A percentile compares a stretch with the other conserved stretches of the same genome.
Conservation (phyloP, 495 filamentous ascomycete genomes). For the Cenococcum geophilum region DNA sequence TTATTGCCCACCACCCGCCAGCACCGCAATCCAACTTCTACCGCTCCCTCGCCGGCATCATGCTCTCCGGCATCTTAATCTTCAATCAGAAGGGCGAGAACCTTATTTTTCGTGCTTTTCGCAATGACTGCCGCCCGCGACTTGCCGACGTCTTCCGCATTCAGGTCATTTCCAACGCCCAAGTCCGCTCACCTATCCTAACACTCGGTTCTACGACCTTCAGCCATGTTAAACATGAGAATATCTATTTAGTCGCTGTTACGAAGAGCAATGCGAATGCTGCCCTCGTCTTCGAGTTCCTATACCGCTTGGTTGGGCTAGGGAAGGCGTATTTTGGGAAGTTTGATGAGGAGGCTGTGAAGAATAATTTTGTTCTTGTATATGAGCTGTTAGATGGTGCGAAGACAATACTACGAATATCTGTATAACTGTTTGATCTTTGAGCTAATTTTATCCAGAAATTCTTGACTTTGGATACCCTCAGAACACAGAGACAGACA, state of each 20-base stretch:
- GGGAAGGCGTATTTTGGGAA: slow-evolving; percentile 97
- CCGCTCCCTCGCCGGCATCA: slow-evolving; percentile 36
- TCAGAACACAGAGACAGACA: slow-evolving; percentile 98
- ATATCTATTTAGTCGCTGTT: slow-evolving; percentile 96
- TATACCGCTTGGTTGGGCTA: slow-evolving; percentile 84
- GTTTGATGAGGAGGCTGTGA: slow-evolving; percentile 98
- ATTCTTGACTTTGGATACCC: slow-evolving; percentile 99
- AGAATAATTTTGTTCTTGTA: slow-evolving; percentile 98
- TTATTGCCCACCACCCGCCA: neutral
- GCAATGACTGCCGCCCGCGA: slow-evolving; percentile 92
- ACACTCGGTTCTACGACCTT: slow-evolving; percentile 97
- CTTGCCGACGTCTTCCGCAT: slow-evolving; percentile 99
- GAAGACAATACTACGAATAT: slow-evolving; percentile 18
- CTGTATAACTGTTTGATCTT: no score
- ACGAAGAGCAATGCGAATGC: slow-evolving; percentile 99
- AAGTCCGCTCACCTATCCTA: slow-evolving; percentile 94
- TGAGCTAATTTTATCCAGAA: slow-evolving; percentile 49
- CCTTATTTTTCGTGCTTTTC: slow-evolving; percentile 97
- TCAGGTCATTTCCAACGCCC: slow-evolving; percentile 97
- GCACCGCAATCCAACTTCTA: slow-evolving; percentile 5
- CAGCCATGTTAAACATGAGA: slow-evolving; percentile 99
- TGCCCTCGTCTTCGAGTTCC: slow-evolving; percentile 94
- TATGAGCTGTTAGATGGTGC: slow-evolving; percentile 95
- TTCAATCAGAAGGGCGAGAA: slow-evolving; percentile 99
- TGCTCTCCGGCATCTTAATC: slow-evolving; percentile 93